These are phyloP conservation scores for Ailanthus altissimus DNA, from an alignment of 345 rosid genomes.

Conservation along the genomic window DNA sequence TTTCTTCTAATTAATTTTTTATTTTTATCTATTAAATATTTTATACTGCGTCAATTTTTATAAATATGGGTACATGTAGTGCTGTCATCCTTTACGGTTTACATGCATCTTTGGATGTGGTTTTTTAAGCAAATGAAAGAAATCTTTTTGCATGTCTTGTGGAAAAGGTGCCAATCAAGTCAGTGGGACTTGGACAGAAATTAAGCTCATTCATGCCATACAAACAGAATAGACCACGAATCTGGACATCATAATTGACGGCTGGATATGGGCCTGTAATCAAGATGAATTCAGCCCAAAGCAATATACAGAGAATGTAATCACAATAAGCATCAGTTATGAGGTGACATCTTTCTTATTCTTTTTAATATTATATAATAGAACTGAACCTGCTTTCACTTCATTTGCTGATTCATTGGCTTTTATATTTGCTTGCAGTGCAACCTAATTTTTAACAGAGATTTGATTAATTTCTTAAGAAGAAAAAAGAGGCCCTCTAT, in stretches of 20 bases:
- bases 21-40: no score
- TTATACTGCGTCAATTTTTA: no score
- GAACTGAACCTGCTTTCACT: no score
- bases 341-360: background rate
- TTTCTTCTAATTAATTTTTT: no score
- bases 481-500: background rate
- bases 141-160: background rate
- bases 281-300: conserved; percentile 1
- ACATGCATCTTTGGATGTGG: no score
- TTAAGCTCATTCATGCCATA: background rate
- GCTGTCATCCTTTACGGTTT: no score
- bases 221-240: background rate
- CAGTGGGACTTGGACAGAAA: background rate
- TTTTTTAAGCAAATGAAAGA: background rate
- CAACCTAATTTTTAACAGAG: background rate
- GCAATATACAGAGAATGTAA: background rate
- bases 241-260: background rate
- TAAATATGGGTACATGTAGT: no score
- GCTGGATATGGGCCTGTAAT: conserved; percentile 1
- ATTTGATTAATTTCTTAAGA: background rate
- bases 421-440: background rate
- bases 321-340: background rate
- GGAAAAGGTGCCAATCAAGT: background rate
- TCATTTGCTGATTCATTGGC: background rate
- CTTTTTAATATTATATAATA: no score